Evolutionary conservation across 352 stramenopile genomes (phyloP).

Genomic region (Phytopythium delawarense): DNA sequence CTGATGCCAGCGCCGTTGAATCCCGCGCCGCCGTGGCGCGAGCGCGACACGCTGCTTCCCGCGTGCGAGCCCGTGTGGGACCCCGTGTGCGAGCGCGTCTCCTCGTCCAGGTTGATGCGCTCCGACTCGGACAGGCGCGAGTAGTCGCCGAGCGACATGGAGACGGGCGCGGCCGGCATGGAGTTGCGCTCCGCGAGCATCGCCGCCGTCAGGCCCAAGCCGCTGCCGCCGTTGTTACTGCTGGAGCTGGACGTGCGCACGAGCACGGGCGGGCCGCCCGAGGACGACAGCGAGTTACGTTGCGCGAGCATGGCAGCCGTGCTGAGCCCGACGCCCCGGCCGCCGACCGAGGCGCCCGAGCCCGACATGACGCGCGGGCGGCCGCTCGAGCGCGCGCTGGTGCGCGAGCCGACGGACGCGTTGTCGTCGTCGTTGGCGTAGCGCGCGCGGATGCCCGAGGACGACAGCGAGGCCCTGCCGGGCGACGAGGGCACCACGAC

Average conservation of each 20-base stretch:
- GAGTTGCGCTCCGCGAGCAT: conserved; percentile 36
- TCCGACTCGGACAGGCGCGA: conserved; percentile 8
- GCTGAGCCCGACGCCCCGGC: not conserved
- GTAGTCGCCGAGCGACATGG: conserved; percentile 11
- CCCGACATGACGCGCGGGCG: conserved; percentile 20
- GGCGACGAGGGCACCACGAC: conserved; percentile 15
- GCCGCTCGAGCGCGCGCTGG: conserved; percentile 16
- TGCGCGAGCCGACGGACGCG: conserved; percentile 17
- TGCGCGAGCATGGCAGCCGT: conserved; percentile 37
- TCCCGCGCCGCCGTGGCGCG: not conserved
- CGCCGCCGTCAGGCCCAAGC: conserved; percentile 24
- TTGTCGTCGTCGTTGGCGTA: conserved; percentile 20
- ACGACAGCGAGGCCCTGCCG: conserved; percentile 14
- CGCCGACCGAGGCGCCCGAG: conserved; percentile 10
- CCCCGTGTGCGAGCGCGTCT: conserved; percentile 16
- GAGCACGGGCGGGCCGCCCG: not conserved
- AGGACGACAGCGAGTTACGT: conserved; percentile 13
- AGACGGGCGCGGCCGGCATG: not conserved
- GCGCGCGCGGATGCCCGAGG: conserved; percentile 14
- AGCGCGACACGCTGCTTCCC: conserved; percentile 18
- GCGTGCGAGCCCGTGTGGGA: conserved; percentile 7
- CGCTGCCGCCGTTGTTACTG: conserved; percentile 6
- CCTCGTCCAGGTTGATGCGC: not conserved
- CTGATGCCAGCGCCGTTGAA: not conserved
- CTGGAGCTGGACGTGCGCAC: conserved; percentile 6